Base-by-base conservation (phyloP, 805 yeast species). In the Ogataea populi-albae region DNA sequence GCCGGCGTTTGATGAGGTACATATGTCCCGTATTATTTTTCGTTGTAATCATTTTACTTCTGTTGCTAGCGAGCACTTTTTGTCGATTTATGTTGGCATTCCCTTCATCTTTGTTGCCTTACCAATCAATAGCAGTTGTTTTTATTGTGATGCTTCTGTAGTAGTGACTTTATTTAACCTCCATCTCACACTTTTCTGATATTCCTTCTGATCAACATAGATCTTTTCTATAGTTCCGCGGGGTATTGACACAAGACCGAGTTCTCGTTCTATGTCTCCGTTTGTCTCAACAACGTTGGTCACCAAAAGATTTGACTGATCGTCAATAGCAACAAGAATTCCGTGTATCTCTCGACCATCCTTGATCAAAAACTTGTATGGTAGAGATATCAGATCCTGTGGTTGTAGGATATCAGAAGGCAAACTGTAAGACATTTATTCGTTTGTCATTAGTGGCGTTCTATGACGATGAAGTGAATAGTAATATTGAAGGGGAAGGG, bases 241-340 rank as follows among this genome's bases (percentile, higher is more conserved):
- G 1, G 78, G 79, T 3, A 76, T 66, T 45, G 80, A 73, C n/a
- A 76, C 77, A 7, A 75, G 51, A 0, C 81, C 81, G 26, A 75
- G 47, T 29, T 64, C 65, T 43, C 81, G 59, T 18, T 40, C 34
- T 11, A 43, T 43, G 7, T 30, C 27, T 10, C 43, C 49, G 11
- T 40, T 41, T 1, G 32, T 26, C 20, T 70, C 76, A 9, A 40
- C 43, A 7, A 63, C 70, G 37, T 64, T 61, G 24, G 71, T 63
- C 16, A 70, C 41, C 14, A 71, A 49, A 5, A 69, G 34, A 37
- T 70, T 71, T 14, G 64, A 52, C 37, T 66, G 67, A 21, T 69
- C 68, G 43, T 71, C 76, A 3, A 66, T 49, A 1, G 75, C 69
- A 9, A 69, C 62, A 10, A 71, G 47, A 4, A 52, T 46, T 0